Percentiles rank a stretch among this genome's conserved stretches.
phyloP scores from a whole-genome alignment of 1,139 yeast species.

The Blastobotrys niveus region DNA sequence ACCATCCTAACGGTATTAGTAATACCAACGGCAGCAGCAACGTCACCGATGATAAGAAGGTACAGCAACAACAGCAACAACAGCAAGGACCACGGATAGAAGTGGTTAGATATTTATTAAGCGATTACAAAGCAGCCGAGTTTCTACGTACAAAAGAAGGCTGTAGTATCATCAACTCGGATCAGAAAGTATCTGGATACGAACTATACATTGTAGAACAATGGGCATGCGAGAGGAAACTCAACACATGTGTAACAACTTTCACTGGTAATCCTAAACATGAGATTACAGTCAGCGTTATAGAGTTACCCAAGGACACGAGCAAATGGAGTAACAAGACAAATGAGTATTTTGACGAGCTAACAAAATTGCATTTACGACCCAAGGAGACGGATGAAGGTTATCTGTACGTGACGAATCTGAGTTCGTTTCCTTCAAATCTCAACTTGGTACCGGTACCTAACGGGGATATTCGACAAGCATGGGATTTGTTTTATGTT shows the following conservation, averaged over 20 bases:
- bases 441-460: conserved; percentile 66
- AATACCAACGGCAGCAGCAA: not conserved
- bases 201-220: conserved; percentile 90
- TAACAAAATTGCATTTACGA: conserved; percentile 54
- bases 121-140: conserved; percentile 20
- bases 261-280: conserved; percentile 78
- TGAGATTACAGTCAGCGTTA: conserved; percentile 52
- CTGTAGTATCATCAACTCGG: conserved; percentile 18
- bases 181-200: conserved; percentile 47
- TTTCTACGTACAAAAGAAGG: conserved; percentile 19
- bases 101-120: conserved; percentile 16
- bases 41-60: not conserved
- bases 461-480: conserved; percentile 43
- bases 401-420: conserved; percentile 69
- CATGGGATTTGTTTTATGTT: conserved; percentile 54
- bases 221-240: conserved; percentile 73
- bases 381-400: conserved; percentile 51
- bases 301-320: conserved; percentile 53
- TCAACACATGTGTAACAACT: conserved; percentile 65
- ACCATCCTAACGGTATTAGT: not conserved
- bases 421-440: conserved; percentile 73
- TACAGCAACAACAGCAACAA: not conserved
- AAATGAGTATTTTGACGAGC: conserved; percentile 56
- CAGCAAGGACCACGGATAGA: not conserved
- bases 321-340: conserved; percentile 54